Evolutionary conservation across 805 yeast species (phyloP).

Genomic region (Candida fluviatilis): DNA sequence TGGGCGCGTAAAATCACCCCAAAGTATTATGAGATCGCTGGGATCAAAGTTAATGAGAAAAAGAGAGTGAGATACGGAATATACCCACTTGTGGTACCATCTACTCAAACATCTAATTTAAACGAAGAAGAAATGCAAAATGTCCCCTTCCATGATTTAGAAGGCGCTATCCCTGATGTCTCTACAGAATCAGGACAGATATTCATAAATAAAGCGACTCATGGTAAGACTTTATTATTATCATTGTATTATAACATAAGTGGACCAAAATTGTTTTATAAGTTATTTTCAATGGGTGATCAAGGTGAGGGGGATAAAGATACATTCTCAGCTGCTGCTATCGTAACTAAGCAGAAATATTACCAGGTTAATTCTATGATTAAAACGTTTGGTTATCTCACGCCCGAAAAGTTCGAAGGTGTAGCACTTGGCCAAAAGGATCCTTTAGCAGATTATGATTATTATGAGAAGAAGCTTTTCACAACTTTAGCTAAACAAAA

Average conservation of each 20-base stretch:
- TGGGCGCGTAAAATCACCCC: conserved; percentile 39
- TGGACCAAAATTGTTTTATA: conserved; percentile 59
- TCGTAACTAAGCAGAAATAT: conserved; percentile 29
- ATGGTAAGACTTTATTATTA: conserved; percentile 53
- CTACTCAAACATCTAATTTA: conserved; percentile 9
- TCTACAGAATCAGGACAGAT: conserved; percentile 71
- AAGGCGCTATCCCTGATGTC: conserved; percentile 65
- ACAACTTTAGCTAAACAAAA: conserved; percentile 2
- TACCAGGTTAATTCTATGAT: conserved; percentile 40
- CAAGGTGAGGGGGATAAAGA: conserved; percentile 39
- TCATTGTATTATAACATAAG: conserved; percentile 62
- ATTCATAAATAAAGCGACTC: conserved; percentile 52
- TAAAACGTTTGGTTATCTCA: conserved; percentile 27
- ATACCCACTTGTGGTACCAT: conserved; percentile 18
- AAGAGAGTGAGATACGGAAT: conserved; percentile 25
- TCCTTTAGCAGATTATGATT: conserved; percentile 22
- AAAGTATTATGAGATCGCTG: conserved; percentile 31
- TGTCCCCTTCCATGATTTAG: conserved; percentile 57
- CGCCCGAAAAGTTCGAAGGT: conserved; percentile 26
- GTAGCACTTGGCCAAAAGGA: conserved; percentile 35
- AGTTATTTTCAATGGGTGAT: conserved; percentile 53
- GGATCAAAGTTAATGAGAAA: conserved; percentile 22
- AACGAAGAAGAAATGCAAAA: conserved; percentile 9
- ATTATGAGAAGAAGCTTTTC: conserved; percentile 5
- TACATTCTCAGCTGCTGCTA: conserved; percentile 33